phyloP scores from a whole-genome alignment of 805 yeast genomes.

The Ogataea parapolymorpha region DNA sequence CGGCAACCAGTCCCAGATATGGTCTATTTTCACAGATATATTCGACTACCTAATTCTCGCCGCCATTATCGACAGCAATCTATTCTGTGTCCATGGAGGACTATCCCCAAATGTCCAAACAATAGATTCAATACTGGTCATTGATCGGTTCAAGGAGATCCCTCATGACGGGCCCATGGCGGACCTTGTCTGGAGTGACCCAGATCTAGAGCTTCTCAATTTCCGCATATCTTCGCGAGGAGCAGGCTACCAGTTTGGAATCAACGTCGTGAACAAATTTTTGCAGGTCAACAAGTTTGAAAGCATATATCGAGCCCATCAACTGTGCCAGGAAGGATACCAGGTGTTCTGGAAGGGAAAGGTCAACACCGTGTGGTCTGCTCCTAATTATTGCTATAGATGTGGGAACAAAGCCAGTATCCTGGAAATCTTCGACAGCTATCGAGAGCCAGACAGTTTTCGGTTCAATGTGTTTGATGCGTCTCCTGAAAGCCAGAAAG shows the following conservation, averaged over 20 bases:
- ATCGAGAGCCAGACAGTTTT: conserved; percentile 58
- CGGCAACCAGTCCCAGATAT: conserved; percentile 67
- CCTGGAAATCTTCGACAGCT: conserved; percentile 65
- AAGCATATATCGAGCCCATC: conserved; percentile 91
- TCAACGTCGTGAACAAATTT: conserved; percentile 85
- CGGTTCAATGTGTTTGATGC: conserved; percentile 92
- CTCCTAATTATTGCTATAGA: conserved; percentile 95
- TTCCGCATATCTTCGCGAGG: conserved; percentile 93
- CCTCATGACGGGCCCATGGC: conserved; percentile 99
- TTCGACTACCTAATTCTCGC: conserved; percentile 88
- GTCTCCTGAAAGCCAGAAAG: conserved; percentile 86
- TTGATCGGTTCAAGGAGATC: conserved; percentile 89
- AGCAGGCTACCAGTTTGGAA: conserved; percentile 96
- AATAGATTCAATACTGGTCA: conserved; percentile 83
- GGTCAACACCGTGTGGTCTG: conserved; percentile 96
- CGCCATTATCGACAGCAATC: conserved; percentile 83
- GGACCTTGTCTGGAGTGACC: conserved; percentile 97
- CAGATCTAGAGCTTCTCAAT: conserved; percentile 76
- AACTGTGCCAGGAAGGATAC: conserved; percentile 93
- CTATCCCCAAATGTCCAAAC: conserved; percentile 93
- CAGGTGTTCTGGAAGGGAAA: conserved; percentile 88
- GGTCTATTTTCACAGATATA: conserved; percentile 87
- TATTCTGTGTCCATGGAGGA: conserved; percentile 97
- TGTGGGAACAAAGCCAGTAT: conserved; percentile 98
- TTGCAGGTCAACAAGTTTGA: conserved; percentile 71